Evolutionary conservation across 2,329 filamentous ascomycete genomes (phyloP), one percentile per base, ranked within the genome.

Genomic region (Exophiala aquamarina): DNA sequence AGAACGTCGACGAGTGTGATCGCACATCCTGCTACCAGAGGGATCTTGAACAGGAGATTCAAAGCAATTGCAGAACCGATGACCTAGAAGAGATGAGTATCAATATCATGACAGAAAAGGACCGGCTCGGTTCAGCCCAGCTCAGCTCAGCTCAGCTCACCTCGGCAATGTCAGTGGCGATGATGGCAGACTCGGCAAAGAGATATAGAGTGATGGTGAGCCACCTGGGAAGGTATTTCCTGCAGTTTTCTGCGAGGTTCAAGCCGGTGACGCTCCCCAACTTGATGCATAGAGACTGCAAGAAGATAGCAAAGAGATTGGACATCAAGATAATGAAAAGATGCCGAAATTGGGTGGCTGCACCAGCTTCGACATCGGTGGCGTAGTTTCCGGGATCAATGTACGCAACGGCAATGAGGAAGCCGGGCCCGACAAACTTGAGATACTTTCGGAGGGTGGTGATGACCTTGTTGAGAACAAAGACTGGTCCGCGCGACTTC

Each of bases 101-200:
- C n/a, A n/a, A n/a, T 7, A 31, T 9, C 19, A 15, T 26, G 40
- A 9, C 20, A 18, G 7, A 28, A 14, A 7, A 13, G 20, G n/a
- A 21, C 34, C 26, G 8, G 26, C n/a, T n/a, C n/a, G n/a, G n/a
- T n/a, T n/a, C n/a, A n/a, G n/a, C n/a, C n/a, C n/a, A n/a, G n/a
- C n/a, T n/a, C n/a, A n/a, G 23, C 11, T 11, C 6, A 26, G 23
- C 3, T 7, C 28, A 33, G n/a, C 66, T 55, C 59, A 78, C 78
- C 67, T 87, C 83, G 47, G 83, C 83, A 54, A 87, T 81, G 62
- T 87, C 84, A 0, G 84, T 87, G 0, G 84, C 84, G 43, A 87
- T 81, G 47, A 87, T 87, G 50, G 84, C 83, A 3, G 76, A 68
- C 63, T 87, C 84, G 1, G 83, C 78, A 53, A 87, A 69, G 15